Conservation (phyloP, 345 rosid genomes). For the Durio zibethinus region DNA sequence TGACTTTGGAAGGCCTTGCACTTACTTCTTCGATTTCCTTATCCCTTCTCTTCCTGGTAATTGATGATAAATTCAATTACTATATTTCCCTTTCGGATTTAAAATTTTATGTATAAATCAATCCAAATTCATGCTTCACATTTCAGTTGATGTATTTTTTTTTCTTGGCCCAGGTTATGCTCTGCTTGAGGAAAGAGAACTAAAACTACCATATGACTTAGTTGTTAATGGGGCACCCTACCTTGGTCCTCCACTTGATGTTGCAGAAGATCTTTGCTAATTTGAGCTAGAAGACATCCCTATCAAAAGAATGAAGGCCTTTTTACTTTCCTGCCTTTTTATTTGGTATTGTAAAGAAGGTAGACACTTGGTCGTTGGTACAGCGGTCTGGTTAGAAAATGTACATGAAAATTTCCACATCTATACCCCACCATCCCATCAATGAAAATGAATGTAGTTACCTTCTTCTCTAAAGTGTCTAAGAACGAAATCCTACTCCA, state of each 20-base stretch:
- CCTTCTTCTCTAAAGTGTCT: not conserved
- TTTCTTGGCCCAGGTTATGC: constrained; percentile 30
- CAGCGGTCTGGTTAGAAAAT: not conserved
- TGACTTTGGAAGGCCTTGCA: constrained; percentile 38
- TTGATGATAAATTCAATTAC: not conserved
- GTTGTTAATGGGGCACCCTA: constrained; percentile 37
- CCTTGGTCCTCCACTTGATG: constrained; percentile 29
- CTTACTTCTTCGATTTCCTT: constrained; percentile 36
- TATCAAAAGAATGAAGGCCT: not conserved
- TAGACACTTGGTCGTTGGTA: not conserved
- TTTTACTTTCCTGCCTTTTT: not conserved
- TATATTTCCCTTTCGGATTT: not conserved
- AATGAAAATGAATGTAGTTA: not conserved
- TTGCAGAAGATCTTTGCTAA: not conserved
- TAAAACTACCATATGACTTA: constrained; percentile 34
- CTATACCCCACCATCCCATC: not conserved
- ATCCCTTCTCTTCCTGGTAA: constrained; percentile 38
- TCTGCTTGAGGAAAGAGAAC: constrained; percentile 34
- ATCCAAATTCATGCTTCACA: not conserved
- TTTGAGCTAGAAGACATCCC: not conserved
- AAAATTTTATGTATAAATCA: not conserved
- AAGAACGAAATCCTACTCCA: not conserved
- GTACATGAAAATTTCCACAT: not conserved
- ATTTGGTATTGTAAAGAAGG: not conserved
- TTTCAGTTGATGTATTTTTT: not conserved